phyloP scores from a whole-genome alignment of 306 rosid genomes.

The Citrullus colocynthis region DNA sequence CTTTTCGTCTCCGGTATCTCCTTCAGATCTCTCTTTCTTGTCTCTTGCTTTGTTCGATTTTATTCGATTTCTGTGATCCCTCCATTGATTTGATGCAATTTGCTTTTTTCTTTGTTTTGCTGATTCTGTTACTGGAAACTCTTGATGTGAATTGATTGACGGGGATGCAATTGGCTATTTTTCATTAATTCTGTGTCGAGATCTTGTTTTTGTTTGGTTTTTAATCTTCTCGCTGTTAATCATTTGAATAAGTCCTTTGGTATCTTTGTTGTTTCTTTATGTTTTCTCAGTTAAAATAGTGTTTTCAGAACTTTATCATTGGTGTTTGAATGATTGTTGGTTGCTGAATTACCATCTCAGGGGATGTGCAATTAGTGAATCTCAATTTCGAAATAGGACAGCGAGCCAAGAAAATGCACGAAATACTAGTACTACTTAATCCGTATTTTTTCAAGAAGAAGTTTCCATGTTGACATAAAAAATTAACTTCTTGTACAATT shows the following conservation, averaged over 20 bases:
- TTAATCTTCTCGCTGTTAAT: not conserved
- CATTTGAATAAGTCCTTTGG: not conserved
- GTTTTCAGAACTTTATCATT: not conserved
- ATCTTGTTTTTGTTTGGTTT: not conserved
- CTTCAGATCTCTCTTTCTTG: constrained; percentile 12
- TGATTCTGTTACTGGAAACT: not conserved
- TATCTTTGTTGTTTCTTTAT: not conserved
- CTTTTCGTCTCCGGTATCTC: constrained; percentile 33
- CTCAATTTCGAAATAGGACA: not conserved
- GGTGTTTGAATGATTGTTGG: not conserved
- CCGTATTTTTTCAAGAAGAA: not conserved
- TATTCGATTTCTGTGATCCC: not conserved
- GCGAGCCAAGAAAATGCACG: not conserved
- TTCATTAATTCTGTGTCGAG: not conserved
- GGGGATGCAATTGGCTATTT: not conserved
- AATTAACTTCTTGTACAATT: not conserved
- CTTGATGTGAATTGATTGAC: too few species aligned
- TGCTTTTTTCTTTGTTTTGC: not conserved
- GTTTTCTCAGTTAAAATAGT: not conserved
- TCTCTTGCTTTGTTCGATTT: not conserved
- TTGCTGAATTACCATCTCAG: not conserved
- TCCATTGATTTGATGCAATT: not conserved
- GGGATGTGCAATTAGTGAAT: not conserved
- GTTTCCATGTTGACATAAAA: not conserved
- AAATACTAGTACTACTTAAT: not conserved